phyloP scores from a whole-genome alignment of 352 stramenopile species.

The Albugo laibachii region DNA sequence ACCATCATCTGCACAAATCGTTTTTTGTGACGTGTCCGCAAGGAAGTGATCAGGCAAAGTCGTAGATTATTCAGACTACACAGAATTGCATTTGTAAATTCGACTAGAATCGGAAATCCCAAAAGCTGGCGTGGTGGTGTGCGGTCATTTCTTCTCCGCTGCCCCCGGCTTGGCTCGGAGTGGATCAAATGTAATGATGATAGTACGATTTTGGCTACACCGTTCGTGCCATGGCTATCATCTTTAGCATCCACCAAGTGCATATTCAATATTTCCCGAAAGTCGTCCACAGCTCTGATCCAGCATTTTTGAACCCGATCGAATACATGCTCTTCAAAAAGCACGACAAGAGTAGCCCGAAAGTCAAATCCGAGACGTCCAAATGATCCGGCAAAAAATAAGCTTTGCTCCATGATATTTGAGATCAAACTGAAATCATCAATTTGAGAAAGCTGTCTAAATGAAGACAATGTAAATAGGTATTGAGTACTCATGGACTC shows the following conservation, averaged over 20 bases:
- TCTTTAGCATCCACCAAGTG: slow-evolving; percentile 14
- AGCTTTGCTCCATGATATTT: slow-evolving; percentile 60
- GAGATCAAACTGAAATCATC: slow-evolving; percentile 66
- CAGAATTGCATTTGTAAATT: slow-evolving; percentile 69
- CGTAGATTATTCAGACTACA: slow-evolving; percentile 72
- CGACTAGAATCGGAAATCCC: slow-evolving; percentile 66
- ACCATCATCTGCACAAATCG: slow-evolving; percentile 22
- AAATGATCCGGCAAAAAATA: slow-evolving; percentile 70
- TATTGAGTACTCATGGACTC: neutral
- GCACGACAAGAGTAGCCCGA: slow-evolving; percentile 52
- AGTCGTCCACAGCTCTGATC: slow-evolving; percentile 30
- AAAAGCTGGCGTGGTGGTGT: slow-evolving; percentile 62
- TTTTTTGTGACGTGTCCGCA: slow-evolving; percentile 30
- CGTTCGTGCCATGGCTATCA: too few species aligned
- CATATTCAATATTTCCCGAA: slow-evolving; percentile 26
- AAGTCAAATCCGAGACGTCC: slow-evolving; percentile 70
- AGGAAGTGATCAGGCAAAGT: slow-evolving; percentile 40
- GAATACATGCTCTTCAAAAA: slow-evolving; percentile 66
- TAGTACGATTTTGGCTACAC: too few species aligned
- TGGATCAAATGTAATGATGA: too few species aligned
- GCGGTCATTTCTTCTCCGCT: slow-evolving; percentile 17
- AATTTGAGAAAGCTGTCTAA: slow-evolving; percentile 65
- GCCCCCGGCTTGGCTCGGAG: too few species aligned
- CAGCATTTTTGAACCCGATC: slow-evolving; percentile 39
- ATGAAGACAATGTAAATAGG: neutral